A percentile compares a stretch with the other conserved stretches of the same genome.
Conservation (phyloP, 768 basidiomycete genomes). For the Lactarius pseudohatsudake region DNA sequence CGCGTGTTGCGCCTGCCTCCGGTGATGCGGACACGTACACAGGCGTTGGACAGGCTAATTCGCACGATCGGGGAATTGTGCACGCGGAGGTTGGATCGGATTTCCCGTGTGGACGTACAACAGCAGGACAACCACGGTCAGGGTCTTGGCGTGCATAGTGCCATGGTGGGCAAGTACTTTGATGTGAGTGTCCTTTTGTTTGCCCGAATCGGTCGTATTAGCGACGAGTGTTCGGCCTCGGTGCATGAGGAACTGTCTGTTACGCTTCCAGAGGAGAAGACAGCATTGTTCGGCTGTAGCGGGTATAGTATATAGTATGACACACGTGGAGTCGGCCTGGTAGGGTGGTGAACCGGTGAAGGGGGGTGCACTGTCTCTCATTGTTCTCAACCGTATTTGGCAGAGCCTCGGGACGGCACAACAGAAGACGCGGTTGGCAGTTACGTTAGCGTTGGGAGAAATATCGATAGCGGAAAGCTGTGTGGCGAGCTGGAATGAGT, state of each 20-base stretch:
- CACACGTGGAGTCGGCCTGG: constrained; percentile 12
- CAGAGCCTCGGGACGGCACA: constrained; percentile 15
- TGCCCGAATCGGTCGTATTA: constrained; percentile 16
- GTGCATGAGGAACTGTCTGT: constrained; percentile 5
- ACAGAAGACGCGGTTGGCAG: constrained; percentile 24
- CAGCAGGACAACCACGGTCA: constrained; percentile 11
- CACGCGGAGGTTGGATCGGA: constrained; percentile 24
- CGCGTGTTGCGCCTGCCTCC: constrained; percentile 23
- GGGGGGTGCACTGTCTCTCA: constrained; percentile 13
- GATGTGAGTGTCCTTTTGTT: constrained; percentile 28
- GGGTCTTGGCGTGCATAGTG: constrained; percentile 18
- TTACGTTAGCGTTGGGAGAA: constrained; percentile 27
- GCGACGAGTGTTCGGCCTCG: constrained; percentile 16
- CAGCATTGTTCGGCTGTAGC: constrained; percentile 7
- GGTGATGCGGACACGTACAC: constrained; percentile 18
- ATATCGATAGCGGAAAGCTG: constrained; percentile 28
- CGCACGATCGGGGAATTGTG: constrained; percentile 26
- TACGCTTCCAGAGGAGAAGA: constrained; percentile 7
- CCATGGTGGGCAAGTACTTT: constrained; percentile 22
- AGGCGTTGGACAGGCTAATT: constrained; percentile 21
- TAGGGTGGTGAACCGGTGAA: not conserved
- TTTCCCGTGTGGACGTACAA: constrained; percentile 21
- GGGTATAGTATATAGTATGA: constrained; percentile 7
- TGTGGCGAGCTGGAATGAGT: constrained; percentile 22
- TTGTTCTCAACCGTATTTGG: constrained; percentile 28